A percentile compares a stretch with the other conserved stretches of the same genome.
Conservation (phyloP, 176 grass and related monocot species). For the Coix lacrymajobi region DNA sequence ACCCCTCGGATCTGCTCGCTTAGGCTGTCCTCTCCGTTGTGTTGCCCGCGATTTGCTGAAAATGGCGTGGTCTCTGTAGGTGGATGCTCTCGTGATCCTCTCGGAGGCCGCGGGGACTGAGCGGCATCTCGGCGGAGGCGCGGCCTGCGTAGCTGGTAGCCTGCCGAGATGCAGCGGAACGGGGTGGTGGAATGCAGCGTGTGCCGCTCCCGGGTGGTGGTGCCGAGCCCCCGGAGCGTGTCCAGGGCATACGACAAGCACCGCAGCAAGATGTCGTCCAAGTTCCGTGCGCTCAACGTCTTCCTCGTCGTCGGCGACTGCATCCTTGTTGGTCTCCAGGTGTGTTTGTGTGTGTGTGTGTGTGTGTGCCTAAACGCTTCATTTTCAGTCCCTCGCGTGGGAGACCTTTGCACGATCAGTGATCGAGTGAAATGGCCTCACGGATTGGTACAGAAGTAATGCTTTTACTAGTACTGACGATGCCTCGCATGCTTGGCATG, state of each 20-base stretch:
- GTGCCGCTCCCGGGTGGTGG: constrained; percentile 72
- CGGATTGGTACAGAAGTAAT: neutral
- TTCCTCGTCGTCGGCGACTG: constrained; percentile 81
- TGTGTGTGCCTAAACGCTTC: neutral
- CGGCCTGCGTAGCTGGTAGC: neutral
- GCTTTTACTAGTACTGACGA: neutral
- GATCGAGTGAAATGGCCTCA: neutral
- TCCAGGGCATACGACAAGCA: constrained; percentile 94
- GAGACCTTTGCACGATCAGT: neutral
- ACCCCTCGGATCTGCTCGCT: constrained; percentile 21
- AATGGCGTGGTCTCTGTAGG: constrained; percentile 13
- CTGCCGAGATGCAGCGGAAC: constrained; percentile 64
- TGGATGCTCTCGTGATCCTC: constrained; percentile 32
- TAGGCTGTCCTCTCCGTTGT: neutral
- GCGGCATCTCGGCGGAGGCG: constrained; percentile 25
- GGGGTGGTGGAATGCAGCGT: constrained; percentile 76
- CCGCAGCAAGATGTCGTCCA: constrained; percentile 73
- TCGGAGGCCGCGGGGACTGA: neutral
- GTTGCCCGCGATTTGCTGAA: neutral
- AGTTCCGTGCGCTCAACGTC: constrained; percentile 66
- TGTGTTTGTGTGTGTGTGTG: neutral
- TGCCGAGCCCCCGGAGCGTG: constrained; percentile 69
- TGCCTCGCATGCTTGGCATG: neutral
- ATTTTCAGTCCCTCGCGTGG: neutral
- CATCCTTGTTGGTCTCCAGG: constrained; percentile 89